Conservation (phyloP, 2,329 filamentous ascomycete genomes). For the Hansfordia pulvinata region DNA sequence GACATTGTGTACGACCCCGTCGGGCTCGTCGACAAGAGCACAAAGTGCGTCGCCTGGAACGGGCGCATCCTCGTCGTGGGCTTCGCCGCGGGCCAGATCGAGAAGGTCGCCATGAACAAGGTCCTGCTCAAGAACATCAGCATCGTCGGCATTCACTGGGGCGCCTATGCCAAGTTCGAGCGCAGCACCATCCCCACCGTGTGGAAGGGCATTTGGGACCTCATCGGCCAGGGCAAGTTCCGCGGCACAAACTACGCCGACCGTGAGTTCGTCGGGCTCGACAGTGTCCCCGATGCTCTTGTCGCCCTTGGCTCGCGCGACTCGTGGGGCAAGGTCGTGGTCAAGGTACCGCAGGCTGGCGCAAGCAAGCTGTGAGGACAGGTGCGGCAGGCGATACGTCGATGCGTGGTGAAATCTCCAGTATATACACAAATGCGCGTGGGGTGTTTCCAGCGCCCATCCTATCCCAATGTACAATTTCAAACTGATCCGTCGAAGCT, state of each 20-base stretch:
- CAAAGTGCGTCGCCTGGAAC: constrained; percentile 92
- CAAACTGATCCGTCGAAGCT: too few relatives aligned
- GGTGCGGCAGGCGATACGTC: too few relatives aligned
- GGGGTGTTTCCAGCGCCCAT: background rate
- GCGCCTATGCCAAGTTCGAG: constrained; percentile 65
- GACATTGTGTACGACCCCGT: constrained; percentile 96
- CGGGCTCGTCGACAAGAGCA: constrained; percentile 72
- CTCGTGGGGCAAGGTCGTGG: constrained; percentile 94
- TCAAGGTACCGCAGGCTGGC: constrained; percentile 62
- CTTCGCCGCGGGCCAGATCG: constrained; percentile 75
- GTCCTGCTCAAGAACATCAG: constrained; percentile 89
- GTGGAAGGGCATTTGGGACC: constrained; percentile 68
- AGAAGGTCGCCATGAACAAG: constrained; percentile 86
- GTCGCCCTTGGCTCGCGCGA: constrained; percentile 64
- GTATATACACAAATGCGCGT: background rate
- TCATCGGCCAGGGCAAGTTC: constrained; percentile 70
- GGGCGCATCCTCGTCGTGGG: constrained; percentile 78
- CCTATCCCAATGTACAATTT: too few relatives aligned
- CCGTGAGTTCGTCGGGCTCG: constrained; percentile 68
- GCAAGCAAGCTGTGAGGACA: constrained; percentile 37
- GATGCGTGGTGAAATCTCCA: too few relatives aligned
- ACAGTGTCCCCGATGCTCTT: constrained; percentile 64
- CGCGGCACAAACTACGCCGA: constrained; percentile 73
- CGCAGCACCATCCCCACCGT: constrained; percentile 55
- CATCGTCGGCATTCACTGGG: constrained; percentile 86